phyloP scores from a whole-genome alignment of 768 basidiomycete genomes.

The Porpolomopsis calyptriformis region DNA sequence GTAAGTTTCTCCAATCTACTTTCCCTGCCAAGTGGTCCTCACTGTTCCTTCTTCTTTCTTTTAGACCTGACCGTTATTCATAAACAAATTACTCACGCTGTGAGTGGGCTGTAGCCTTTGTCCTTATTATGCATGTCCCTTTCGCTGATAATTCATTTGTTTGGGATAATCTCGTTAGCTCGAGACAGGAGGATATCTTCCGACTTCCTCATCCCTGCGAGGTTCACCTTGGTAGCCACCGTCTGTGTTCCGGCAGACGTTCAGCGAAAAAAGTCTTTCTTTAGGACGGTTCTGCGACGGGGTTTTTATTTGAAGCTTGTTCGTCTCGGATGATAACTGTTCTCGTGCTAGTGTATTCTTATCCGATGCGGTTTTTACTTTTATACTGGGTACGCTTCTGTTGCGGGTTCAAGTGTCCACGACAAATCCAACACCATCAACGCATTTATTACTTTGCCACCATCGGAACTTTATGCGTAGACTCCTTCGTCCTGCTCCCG shows the following conservation, averaged over 20 bases:
- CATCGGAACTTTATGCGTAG: too few relatives aligned
- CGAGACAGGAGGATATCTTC: neutral
- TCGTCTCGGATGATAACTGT: too few relatives aligned
- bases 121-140: conserved; percentile 20
- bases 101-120: conserved; percentile 19
- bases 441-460: too few relatives aligned
- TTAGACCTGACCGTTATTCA: conserved; percentile 40
- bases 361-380: too few relatives aligned
- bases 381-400: too few relatives aligned
- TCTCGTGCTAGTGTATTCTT: too few relatives aligned
- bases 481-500: too few relatives aligned
- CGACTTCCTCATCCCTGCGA: conserved; percentile 20
- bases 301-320: too few relatives aligned
- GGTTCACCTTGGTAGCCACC: conserved; percentile 32
- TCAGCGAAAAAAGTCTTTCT: too few relatives aligned
- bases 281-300: too few relatives aligned
- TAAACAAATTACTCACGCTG: conserved; percentile 38
- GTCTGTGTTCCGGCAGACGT: neutral
- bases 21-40: neutral
- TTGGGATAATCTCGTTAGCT: conserved; percentile 9
- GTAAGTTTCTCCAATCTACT: conserved; percentile 31
- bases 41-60: conserved; percentile 6
- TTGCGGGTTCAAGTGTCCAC: too few relatives aligned
- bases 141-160: conserved; percentile 31
- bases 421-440: too few relatives aligned